Evolutionary conservation across 495 filamentous ascomycete species (phyloP), one percentile per base, ranked within the genome.

Genomic region (Aspergillus avenaceus): DNA sequence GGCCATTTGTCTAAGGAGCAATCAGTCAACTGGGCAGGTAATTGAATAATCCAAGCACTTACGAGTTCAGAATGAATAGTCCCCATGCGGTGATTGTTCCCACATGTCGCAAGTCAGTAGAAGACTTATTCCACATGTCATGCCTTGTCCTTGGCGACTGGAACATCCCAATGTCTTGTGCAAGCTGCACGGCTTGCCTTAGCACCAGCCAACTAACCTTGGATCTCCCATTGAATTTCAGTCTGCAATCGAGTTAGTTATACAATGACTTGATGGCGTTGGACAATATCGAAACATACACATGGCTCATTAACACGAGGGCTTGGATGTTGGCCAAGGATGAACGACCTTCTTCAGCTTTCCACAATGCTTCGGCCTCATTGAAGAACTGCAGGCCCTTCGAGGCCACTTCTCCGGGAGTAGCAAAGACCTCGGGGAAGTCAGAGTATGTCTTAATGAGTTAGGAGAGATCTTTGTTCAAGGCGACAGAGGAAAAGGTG

Each of bases 381-480:
- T 45, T 24, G 23, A 64, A 60, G 22, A 74, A 74, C 8, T 52
- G 43, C 21, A 60, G 48, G 0, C 70, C 70, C 22, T 62, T 57
- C n/a, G 64, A 65, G 24, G 56, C 55, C n/a, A 50, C 28, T 40
- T 70, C 50, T 1, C 56, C 59, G 7, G 52, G 47, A 25, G 58
- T 36, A 14, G 61, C 61, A 18, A 66, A 54, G 4, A 85, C 61
- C 7, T 79, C 77, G 1, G 76, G 62, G 41, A 79, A 73, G 47
- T 82, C 70, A 4, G 81, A 78, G 45, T 70, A 62, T 12, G 51
- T 53, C 69, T 72, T 38, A 24, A 21, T 2, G 8, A 1, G 36
- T 60, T 25, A 60, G 50, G 22, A 44, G 34, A 11, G n/a, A 11
- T 9, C 21, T 9, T 27, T n/a, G 23, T 24, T 27, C 13, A 36